Base-by-base conservation (phyloP, 129 eudicot genomes). In the Flaveria robusta region DNA sequence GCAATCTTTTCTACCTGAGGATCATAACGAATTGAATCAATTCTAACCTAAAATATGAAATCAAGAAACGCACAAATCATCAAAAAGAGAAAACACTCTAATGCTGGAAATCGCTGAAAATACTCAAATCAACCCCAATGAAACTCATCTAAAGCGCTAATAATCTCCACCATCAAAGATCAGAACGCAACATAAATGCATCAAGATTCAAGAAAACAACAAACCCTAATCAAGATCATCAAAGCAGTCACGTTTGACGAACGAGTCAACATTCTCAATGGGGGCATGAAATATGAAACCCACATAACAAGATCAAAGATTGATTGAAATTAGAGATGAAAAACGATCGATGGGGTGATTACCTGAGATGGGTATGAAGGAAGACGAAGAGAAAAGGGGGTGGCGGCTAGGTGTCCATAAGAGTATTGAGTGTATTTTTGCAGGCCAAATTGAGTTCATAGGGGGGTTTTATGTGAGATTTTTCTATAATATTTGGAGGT, bases 321-420 rank as follows among this genome's bases (percentile, higher is more conserved):
- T 52, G 52, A 60, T 7, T 14, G 34, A 4, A n/a, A 78, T 58
- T 9, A 70, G 64, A 77, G 23, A 69, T 18, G 12, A 54, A 69
- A 55, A 16, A 39, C 16, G 68, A 77, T 14, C 22, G 54, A 63
- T 27, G 63, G 50, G 69, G 46, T 56, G 31, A 56, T 69, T 68
- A 85, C 88, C 88, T 81, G 76, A 79, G 72, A 70, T 43, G 29
- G 58, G 47, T 12, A 50, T 64, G 49, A 47, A 66, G 68, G 64
- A 66, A 24, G 64, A 37, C 13, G 43, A 12, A 29, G 37, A 49
- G 37, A 54, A 68, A 62, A 34, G 37, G 51, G 81, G 62, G 88
- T 62, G 88, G 88, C 86, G 88, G 83, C 85, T 85, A 64, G 47
- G 64, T 45, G 77, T 66, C 75, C 68, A 66, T 58, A 70, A 46